These are phyloP conservation scores for Lophiotrema nucula DNA, from an alignment of 495 filamentous ascomycete genomes.

Conservation along the genomic window DNA sequence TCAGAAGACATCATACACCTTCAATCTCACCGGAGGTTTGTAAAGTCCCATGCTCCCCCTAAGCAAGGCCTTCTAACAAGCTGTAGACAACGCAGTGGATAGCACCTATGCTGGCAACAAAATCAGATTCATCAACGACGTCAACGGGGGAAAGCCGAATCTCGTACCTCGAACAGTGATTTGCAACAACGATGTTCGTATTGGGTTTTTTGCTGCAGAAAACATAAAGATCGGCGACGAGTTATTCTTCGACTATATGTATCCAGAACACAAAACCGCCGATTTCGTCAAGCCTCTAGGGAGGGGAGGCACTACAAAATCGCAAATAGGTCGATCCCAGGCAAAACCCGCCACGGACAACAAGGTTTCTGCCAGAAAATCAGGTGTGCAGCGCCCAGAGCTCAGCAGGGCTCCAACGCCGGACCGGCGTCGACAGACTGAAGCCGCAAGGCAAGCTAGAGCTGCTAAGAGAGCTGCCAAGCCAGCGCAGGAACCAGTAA, in stretches of 20 bases:
- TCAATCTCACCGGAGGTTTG: conserved; percentile 61
- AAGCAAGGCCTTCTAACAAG: background rate
- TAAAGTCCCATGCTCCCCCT: conserved; percentile 37
- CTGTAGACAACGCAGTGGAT: conserved; percentile 46
- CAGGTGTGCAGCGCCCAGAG: too few species aligned
- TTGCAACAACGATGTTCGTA: conserved; percentile 64
- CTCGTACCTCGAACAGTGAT: conserved; percentile 59
- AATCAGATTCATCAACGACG: conserved; percentile 69
- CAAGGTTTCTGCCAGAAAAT: background rate
- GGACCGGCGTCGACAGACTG: background rate
- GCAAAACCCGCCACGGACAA: background rate
- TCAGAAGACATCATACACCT: conserved; percentile 62
- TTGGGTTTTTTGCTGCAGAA: conserved; percentile 62
- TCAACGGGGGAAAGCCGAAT: conserved; percentile 48
- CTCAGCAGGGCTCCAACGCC: background rate
- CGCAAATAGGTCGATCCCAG: background rate
- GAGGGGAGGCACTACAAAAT: background rate
- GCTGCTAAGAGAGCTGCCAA: too few species aligned
- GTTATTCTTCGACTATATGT: conserved; percentile 69
- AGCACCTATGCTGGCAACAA: conserved; percentile 51
- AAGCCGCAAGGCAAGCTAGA: background rate
- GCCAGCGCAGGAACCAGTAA: too few species aligned
- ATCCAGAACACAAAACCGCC: background rate
- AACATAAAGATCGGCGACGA: conserved; percentile 64
- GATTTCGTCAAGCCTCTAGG: background rate